Evolutionary conservation across 495 filamentous ascomycete genomes (phyloP).

Genomic region (Oidiodendron maius): DNA sequence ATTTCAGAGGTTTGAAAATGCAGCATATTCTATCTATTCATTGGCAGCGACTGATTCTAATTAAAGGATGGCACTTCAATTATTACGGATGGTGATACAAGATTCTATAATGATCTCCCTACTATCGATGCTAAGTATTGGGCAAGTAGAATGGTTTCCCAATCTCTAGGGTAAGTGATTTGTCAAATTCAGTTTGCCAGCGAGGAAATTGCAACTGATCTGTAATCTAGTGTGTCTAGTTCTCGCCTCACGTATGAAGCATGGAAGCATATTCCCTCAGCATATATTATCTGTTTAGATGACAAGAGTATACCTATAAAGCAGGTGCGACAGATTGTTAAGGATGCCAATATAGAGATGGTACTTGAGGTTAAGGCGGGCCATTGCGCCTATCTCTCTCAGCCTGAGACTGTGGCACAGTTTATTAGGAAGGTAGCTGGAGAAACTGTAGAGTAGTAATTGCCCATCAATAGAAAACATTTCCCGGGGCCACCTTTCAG

Average conservation of each 20-base stretch:
- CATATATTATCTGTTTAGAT: slow-evolving; percentile 5
- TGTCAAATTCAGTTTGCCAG: background rate
- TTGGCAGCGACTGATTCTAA: background rate
- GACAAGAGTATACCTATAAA: slow-evolving; percentile 6
- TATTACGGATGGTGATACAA: slow-evolving; percentile 1
- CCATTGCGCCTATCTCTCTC: slow-evolving; percentile 1
- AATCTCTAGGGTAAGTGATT: slow-evolving; percentile 1
- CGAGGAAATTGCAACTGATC: background rate
- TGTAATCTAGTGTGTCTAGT: background rate
- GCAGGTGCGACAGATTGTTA: slow-evolving; percentile 4
- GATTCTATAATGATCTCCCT: slow-evolving; percentile 5
- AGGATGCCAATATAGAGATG: slow-evolving; percentile 3
- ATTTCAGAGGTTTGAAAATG: slow-evolving; percentile 2
- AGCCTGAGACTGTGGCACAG: background rate
- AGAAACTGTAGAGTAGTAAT: slow-evolving; percentile 4
- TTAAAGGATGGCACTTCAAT: slow-evolving; percentile 3
- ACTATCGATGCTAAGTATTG: slow-evolving; percentile 2
- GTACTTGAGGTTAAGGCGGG: background rate
- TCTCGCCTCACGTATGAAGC: slow-evolving; percentile 2
- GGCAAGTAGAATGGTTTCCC: background rate
- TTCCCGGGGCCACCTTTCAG: no score
- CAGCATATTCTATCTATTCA: background rate
- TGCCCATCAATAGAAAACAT: no score
- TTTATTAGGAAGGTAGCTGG: slow-evolving; percentile 1
- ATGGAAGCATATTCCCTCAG: slow-evolving; percentile 7